Base-by-base conservation (phyloP, 768 basidiomycete species). In the Amanita rubescens region DNA sequence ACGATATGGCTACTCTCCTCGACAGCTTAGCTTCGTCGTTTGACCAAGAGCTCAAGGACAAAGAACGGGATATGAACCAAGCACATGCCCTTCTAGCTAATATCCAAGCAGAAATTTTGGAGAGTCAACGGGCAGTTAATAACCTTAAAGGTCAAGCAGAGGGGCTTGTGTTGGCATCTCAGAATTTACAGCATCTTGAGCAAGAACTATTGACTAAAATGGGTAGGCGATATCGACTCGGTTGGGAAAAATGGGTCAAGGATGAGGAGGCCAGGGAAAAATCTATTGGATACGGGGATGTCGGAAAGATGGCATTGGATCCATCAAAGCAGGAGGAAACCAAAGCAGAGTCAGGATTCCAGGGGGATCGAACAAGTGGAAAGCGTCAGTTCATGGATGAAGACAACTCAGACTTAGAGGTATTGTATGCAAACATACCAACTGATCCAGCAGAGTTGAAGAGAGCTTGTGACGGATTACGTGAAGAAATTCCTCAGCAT, bases 221-320 rank as follows among this genome's bases (percentile, higher is more conserved):
- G 83, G 87, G 85, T 17, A 78, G 78, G 60, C 75, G 87, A 58
- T 92, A 91, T 70, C 78, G 89, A 47, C 63, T 87, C 22, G 95
- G 94, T 2, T 97, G 88, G 85, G 91, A 95, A 65, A 90, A 88
- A 60, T 98, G 95, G 94, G 70, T 89, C 19, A 84, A 84, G 59
- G 87, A 87, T 53, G 90, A 97, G 70, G 87, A 90, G 63, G 72
- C 71, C 32, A 77, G 94, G 24, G 92, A 95, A 69, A 79, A 74
- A 56, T 66, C 67, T 1, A 82, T 90, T 58, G 78, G 85, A 45
- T 81, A 81, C 37, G 80, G 74, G 1, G 77, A 80, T 0, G 76
- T 77, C 48, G 87, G 87, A 5, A 72, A 79, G 47, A 67, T 84
- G 51, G 67, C 68, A 15, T 69, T 70, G 42, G 68, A 71, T 17